A percentile compares a stretch with the other conserved stretches of the same genome.
These are phyloP conservation scores for Ophiobolus disseminans DNA, from an alignment of 2,329 filamentous ascomycete species.

Conservation along the genomic window DNA sequence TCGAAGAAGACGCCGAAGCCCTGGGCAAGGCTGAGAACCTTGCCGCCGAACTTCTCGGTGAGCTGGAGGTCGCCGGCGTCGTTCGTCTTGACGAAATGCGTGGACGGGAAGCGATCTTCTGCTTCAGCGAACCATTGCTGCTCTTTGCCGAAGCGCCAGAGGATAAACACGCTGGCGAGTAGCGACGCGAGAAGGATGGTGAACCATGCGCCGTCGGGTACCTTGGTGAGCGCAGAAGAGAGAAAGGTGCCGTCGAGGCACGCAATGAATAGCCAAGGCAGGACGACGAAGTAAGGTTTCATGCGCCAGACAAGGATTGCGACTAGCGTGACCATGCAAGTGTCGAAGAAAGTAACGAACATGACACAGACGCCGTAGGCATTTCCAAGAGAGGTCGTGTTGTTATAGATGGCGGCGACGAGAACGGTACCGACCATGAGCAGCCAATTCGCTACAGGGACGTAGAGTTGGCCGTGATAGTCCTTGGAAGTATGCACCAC, in stretches of 20 bases:
- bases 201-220: slow-evolving; percentile 80
- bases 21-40: slow-evolving; percentile 49
- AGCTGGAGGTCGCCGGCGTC: slow-evolving; percentile 47
- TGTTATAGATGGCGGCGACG: slow-evolving; percentile 76
- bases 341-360: slow-evolving; percentile 79
- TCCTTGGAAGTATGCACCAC: slow-evolving; percentile 72
- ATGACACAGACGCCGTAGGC: slow-evolving; percentile 83
- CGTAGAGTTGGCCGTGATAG: slow-evolving; percentile 78
- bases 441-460: slow-evolving; percentile 78
- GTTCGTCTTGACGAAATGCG: slow-evolving; percentile 51
- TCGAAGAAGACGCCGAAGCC: slow-evolving; percentile 79
- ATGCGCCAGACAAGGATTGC: slow-evolving; percentile 76
- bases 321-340: slow-evolving; percentile 74
- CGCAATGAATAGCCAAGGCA: slow-evolving; percentile 70
- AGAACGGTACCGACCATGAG: slow-evolving; percentile 78
- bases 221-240: slow-evolving; percentile 73
- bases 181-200: slow-evolving; percentile 70
- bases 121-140: slow-evolving; percentile 76
- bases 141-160: slow-evolving; percentile 83
- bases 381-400: slow-evolving; percentile 68
- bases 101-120: slow-evolving; percentile 61
- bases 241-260: slow-evolving; percentile 73
- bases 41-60: slow-evolving; percentile 48
- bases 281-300: slow-evolving; percentile 64
- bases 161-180: slow-evolving; percentile 69